phyloP scores from a whole-genome alignment of 1,139 yeast species.

The Pichia sorboxylosa region DNA sequence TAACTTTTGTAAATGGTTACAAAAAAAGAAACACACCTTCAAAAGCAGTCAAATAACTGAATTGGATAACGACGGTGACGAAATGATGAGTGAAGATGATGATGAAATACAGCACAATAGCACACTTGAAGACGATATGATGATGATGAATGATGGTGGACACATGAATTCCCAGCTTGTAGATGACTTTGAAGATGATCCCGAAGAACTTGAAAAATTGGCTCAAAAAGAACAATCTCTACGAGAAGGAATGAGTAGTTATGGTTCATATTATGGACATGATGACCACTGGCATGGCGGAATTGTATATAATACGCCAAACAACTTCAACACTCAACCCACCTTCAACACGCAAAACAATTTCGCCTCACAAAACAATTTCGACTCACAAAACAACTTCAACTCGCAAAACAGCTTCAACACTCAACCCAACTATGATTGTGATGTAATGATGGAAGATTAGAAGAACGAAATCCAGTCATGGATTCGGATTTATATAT shows the following conservation, averaged over 20 bases:
- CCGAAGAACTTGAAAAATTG: not conserved
- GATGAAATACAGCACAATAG: not conserved
- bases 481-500: too few relatives aligned
- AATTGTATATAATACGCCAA: too few relatives aligned
- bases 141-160: not conserved
- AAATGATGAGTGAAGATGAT: conserved; percentile 1
- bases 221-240: conserved; percentile 5
- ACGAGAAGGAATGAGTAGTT: conserved; percentile 11
- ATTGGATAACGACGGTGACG: too few relatives aligned
- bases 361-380: too few relatives aligned
- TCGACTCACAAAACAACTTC: too few relatives aligned
- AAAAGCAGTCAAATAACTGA: conserved; percentile 2
- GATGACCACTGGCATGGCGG: too few relatives aligned
- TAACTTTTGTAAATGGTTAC: conserved; percentile 9
- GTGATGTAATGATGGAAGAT: too few relatives aligned
- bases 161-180: not conserved
- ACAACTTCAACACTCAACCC: too few relatives aligned
- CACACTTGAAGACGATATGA: not conserved
- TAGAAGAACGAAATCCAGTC: too few relatives aligned
- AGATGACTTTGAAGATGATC: conserved; percentile 1
- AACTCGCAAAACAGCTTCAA: too few relatives aligned
- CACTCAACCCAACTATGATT: too few relatives aligned
- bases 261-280: conserved; percentile 12
- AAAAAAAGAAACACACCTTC: conserved; percentile 1
- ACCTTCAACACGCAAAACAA: too few relatives aligned